Percentiles rank a stretch among this genome's conserved stretches.
Evolutionary conservation across 2,329 filamentous ascomycete genomes (phyloP).

Genomic region (Bimuria novae-zelandiae): DNA sequence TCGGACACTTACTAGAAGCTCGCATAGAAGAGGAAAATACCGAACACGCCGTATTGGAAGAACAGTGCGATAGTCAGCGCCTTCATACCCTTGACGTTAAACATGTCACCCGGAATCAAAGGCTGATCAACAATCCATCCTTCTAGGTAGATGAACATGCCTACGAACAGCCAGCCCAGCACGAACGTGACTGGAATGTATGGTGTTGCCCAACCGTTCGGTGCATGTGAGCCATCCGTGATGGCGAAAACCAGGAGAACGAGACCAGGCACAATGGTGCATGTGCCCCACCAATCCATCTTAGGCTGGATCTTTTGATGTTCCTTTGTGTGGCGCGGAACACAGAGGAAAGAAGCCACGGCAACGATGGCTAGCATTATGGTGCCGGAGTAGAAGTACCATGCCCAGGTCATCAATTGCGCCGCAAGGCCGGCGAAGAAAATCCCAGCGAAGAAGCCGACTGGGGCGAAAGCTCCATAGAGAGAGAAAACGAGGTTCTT

Average conservation of each 20-base stretch:
- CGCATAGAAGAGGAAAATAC: constrained; percentile 46
- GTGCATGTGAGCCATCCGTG: constrained; percentile 72
- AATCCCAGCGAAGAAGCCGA: constrained; percentile 51
- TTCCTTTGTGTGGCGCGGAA: constrained; percentile 26
- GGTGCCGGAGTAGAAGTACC: constrained; percentile 42
- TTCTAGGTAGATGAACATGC: constrained; percentile 69
- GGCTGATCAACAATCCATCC: constrained; percentile 71
- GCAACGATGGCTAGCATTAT: constrained; percentile 40
- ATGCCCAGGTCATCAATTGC: constrained; percentile 37
- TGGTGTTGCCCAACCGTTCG: constrained; percentile 71
- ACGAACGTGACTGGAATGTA: constrained; percentile 71
- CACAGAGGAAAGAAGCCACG: constrained; percentile 34
- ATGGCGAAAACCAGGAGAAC: constrained; percentile 75
- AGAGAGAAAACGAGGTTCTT: constrained; percentile 70
- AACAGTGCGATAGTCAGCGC: constrained; percentile 40
- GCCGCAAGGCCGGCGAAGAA: constrained; percentile 43
- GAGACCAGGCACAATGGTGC: constrained; percentile 56
- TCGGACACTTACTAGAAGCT: constrained; percentile 38
- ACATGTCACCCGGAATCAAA: constrained; percentile 71
- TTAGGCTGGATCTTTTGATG: constrained; percentile 23
- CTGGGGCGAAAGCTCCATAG: constrained; percentile 58
- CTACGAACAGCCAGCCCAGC: constrained; percentile 64
- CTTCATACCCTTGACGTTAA: constrained; percentile 69
- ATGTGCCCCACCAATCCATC: constrained; percentile 46
- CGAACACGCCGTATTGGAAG: constrained; percentile 52